Evolutionary conservation across 805 yeast species (phyloP).

Genomic region (Debaryomyces maramus): DNA sequence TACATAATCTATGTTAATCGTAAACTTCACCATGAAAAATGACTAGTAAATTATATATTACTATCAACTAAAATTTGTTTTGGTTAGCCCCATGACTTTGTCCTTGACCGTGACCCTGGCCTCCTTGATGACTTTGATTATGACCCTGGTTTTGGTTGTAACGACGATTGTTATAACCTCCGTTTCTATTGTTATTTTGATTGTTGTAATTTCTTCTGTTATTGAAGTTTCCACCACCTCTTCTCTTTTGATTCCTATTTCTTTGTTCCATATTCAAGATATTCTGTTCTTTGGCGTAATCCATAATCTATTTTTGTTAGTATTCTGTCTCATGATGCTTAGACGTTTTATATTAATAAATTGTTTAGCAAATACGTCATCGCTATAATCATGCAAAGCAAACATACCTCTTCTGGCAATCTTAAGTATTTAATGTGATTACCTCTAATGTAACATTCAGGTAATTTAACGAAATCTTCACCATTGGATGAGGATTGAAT

Average conservation of each 20-base stretch:
- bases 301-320: conserved; percentile 48
- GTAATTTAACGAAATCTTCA: conserved; percentile 58
- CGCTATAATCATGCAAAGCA: not conserved
- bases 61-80: not conserved
- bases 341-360: no score
- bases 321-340: not conserved
- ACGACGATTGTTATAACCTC: conserved; percentile 14
- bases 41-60: not conserved
- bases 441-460: conserved; percentile 82
- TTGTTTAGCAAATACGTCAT: not conserved
- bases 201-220: conserved; percentile 28
- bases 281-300: conserved; percentile 68
- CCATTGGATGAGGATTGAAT: conserved; percentile 65
- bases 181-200: conserved; percentile 18
- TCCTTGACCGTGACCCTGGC: not conserved
- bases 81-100: conserved; percentile 3
- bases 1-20: conserved; percentile 5
- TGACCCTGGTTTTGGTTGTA: conserved; percentile 8
- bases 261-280: conserved; percentile 50
- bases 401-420: conserved; percentile 59
- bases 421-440: conserved; percentile 77
- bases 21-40: not conserved
- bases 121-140: conserved; percentile 4
- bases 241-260: conserved; percentile 45
- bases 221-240: conserved; percentile 27